Evolutionary conservation across 2,329 filamentous ascomycete species (phyloP).

Genomic region (Aspergillus sp.): DNA sequence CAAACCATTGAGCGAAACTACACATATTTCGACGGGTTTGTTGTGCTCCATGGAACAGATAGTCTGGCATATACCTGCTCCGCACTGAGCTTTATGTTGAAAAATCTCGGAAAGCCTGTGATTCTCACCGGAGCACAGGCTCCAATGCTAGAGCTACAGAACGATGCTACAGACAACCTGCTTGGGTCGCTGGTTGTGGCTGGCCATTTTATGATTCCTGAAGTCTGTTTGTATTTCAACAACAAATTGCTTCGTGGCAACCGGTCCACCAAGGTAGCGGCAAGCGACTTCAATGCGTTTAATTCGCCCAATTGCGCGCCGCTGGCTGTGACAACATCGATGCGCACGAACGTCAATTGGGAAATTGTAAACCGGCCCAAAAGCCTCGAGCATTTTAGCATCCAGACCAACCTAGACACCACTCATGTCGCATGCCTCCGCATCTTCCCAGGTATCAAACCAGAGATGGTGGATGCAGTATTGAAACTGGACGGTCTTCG

Average conservation of each 20-base stretch:
- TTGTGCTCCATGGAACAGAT: constrained; percentile 87
- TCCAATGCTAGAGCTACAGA: constrained; percentile 86
- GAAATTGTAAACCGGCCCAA: constrained; percentile 72
- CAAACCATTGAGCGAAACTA: constrained; percentile 80
- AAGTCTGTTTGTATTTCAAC: constrained; percentile 93
- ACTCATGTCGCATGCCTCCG: constrained; percentile 87
- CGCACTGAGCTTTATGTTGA: constrained; percentile 89
- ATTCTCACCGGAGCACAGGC: constrained; percentile 81
- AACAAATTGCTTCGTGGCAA: constrained; percentile 88
- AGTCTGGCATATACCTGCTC: constrained; percentile 87
- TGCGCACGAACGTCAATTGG: constrained; percentile 81
- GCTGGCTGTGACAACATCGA: constrained; percentile 76
- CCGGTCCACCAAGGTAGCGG: constrained; percentile 82
- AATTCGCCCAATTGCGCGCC: constrained; percentile 83
- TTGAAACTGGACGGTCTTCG: constrained; percentile 72
- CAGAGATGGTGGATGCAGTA: constrained; percentile 89
- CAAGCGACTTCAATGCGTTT: constrained; percentile 83
- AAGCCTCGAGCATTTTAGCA: constrained; percentile 69
- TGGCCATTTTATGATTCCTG: constrained; percentile 87
- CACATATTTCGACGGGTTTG: constrained; percentile 83
- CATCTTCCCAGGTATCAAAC: constrained; percentile 88
- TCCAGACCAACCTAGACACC: constrained; percentile 75
- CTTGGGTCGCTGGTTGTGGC: constrained; percentile 86
- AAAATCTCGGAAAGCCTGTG: constrained; percentile 86
- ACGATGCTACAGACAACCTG: constrained; percentile 87